Conservation (phyloP, 2,329 filamentous ascomycete genomes). For the Fonsecaea erecta region DNA sequence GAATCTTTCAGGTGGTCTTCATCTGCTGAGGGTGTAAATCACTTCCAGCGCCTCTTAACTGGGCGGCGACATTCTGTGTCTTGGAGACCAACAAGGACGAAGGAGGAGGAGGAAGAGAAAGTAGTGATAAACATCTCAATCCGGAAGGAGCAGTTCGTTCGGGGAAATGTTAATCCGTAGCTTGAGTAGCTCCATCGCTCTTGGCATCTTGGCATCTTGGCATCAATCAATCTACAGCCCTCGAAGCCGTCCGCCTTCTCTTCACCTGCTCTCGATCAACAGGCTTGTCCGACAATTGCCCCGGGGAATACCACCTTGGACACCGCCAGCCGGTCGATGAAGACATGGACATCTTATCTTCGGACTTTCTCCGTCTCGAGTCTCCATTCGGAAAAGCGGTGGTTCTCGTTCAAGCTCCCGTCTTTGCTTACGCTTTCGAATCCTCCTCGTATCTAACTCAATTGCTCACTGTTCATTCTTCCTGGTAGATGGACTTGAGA, state of each 20-base stretch:
- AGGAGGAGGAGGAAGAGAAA: no score
- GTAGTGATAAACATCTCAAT: no score
- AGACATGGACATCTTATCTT: background rate
- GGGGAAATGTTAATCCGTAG: background rate
- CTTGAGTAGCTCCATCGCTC: background rate
- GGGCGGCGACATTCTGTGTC: no score
- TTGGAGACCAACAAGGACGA: no score
- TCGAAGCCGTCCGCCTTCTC: background rate
- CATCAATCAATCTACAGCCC: background rate
- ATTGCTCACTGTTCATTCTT: background rate
- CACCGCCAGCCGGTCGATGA: background rate
- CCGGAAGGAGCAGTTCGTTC: background rate
- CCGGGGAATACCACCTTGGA: background rate
- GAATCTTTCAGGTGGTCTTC: no score
- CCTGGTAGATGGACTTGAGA: background rate
- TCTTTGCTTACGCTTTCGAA: background rate
- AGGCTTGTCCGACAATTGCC: background rate
- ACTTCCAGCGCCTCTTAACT: no score
- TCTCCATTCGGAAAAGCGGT: background rate
- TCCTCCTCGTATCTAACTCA: background rate
- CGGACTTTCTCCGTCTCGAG: background rate
- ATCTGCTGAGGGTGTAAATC: no score
- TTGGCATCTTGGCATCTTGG: background rate
- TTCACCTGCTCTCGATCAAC: background rate
- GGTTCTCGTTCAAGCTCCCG: background rate